Base-by-base conservation (phyloP, 306 rosid species). In the Gillenia trifoliata region DNA sequence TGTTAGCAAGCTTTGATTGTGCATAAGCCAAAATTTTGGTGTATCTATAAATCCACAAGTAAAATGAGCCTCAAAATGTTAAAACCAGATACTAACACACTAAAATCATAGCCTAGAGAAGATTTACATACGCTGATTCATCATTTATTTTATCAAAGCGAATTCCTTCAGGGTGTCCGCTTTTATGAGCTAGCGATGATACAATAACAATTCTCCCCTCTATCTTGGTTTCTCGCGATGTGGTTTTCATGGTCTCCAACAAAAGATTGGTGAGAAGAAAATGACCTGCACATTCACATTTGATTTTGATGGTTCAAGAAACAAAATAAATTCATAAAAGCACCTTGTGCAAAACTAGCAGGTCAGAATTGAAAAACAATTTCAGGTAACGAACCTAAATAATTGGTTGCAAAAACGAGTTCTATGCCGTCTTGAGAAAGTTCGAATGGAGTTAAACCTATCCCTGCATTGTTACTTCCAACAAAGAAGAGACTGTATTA, bases 401-500 rank as follows among this genome's bases (percentile, higher is more conserved):
- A 94, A 82, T 92, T 92, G 62, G 91, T 89, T 66, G 98, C 94
- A 76, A 90, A 92, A 75, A 90, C 94, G 79, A 88, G 71, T 71
- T 89, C 98, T 57, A 93, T 86, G 74, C 85, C 79, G 75, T 93
- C 96, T 79, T 81, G 75, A 41, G 96, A 87, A 75, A 89, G 92
- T 79, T 25, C 74, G 87, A 88, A 93, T 6, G 92, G 96, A 72
- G 89, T 73, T 38, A 90, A 90, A 89, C 87, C 85, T 61, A 89
- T 40, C 28, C 98, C 98, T 71, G 98, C 97, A 83, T 93, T 93
- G 78, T 93, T 93, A 71, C 96, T 93, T 83, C 70, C 71, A 80
- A 74, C 71, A 81, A 78, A 81, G 67, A 77, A 26, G 29, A 55
- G 7, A 80, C 17, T 73, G 16, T 33, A 26, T 31, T 40, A 60